These are phyloP conservation scores for Heliamphora pulchella DNA, from an alignment of 179 eudicot species.

Conservation along the genomic window DNA sequence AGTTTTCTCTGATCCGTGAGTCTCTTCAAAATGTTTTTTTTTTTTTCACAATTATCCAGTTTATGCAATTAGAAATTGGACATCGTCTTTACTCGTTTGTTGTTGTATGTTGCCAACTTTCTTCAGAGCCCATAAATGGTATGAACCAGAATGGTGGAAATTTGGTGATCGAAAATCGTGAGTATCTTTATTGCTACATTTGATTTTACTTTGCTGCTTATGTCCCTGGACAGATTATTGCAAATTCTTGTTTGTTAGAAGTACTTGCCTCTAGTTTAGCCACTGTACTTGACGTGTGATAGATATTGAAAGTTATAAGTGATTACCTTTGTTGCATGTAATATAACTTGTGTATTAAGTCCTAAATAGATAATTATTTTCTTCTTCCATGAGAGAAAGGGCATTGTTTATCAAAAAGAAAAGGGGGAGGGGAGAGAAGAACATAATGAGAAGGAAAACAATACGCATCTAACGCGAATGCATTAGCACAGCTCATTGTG, in stretches of 20 bases:
- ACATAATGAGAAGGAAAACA: too few relatives aligned
- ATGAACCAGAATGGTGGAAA: constrained; percentile 99
- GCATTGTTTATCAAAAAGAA: neutral
- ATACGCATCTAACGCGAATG: neutral
- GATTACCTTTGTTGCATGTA: neutral
- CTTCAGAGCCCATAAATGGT: constrained; percentile 69
- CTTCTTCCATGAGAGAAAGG: constrained; percentile 2
- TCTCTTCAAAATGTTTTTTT: constrained; percentile 15
- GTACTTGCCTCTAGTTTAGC: neutral
- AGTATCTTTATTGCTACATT: constrained; percentile 17
- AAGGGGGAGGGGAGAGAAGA: neutral
- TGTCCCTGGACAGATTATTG: neutral
- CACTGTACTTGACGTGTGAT: neutral
- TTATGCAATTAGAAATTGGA: neutral
- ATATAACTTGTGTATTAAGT: neutral
- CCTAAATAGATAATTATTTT: neutral
- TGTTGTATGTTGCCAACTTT: constrained; percentile 13
- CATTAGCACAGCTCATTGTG: neutral
- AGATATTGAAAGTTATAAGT: neutral
- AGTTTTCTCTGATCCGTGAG: constrained; percentile 87
- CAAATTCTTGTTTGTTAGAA: neutral
- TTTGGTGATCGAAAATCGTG: constrained; percentile 89
- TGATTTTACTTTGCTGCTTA: neutral
- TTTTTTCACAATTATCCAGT: neutral
- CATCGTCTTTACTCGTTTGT: neutral